Conservation (phyloP, 192 early-diverging fungal genomes). For the Rhizophagus clarus region DNA sequence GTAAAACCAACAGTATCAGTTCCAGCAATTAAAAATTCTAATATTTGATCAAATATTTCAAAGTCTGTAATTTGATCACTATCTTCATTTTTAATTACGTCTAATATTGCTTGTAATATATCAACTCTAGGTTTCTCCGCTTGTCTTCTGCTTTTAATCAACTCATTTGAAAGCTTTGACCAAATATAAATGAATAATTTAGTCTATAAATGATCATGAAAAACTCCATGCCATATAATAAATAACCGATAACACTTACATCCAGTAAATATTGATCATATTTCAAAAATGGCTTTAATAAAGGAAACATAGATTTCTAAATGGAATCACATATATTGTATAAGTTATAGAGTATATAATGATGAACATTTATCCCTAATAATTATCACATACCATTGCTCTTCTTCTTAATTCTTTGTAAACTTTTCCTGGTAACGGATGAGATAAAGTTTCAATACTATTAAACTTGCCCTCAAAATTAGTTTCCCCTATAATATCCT, state of each 20-base stretch:
- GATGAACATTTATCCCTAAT: neutral
- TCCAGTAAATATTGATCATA: conserved; percentile 6
- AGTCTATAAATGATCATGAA: neutral
- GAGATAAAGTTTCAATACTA: conserved; percentile 47
- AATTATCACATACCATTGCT: neutral
- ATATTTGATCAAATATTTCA: conserved; percentile 37
- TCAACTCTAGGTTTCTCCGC: conserved; percentile 19
- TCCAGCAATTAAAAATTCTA: conserved; percentile 39
- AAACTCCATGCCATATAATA: too few species aligned
- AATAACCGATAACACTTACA: conserved; percentile 2
- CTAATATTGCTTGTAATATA: conserved; percentile 44
- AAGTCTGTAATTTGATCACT: conserved; percentile 30
- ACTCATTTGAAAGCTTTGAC: conserved; percentile 1
- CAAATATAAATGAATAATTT: neutral
- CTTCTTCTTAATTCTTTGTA: conserved; percentile 22
- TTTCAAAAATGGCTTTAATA: conserved; percentile 8
- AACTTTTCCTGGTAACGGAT: conserved; percentile 46
- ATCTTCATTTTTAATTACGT: conserved; percentile 23
- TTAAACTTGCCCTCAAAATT: conserved; percentile 53
- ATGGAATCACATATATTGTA: neutral
- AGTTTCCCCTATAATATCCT: conserved; percentile 57
- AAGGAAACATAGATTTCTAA: conserved; percentile 18
- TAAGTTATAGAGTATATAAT: neutral
- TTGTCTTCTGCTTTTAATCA: neutral
- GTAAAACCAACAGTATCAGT: conserved; percentile 38